These are phyloP conservation scores for Entelexis paramagnoliae DNA, from an alignment of 1,139 yeast species.

Conservation along the genomic window DNA sequence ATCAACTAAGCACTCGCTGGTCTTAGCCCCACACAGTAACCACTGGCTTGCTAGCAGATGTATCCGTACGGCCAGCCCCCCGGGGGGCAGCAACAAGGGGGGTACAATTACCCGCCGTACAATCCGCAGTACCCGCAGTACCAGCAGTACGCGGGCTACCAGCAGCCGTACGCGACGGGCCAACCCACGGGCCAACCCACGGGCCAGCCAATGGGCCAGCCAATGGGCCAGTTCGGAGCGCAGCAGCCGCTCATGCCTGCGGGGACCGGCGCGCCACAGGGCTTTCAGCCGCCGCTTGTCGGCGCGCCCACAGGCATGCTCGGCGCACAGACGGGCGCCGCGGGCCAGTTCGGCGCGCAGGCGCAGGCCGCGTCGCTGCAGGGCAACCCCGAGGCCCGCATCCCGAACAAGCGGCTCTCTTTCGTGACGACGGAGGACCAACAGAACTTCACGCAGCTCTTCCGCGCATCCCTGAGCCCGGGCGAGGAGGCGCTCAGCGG, in stretches of 20 bases:
- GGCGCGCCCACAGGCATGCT: conserved; percentile 6
- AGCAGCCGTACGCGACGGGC: too few species aligned
- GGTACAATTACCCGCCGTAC: conserved; percentile 21
- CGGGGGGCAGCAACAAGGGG: conserved; percentile 19
- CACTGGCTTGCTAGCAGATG: conserved; percentile 8
- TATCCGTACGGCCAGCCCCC: conserved; percentile 22
- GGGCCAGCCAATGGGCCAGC: conserved; percentile 11
- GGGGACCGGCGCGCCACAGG: not conserved
- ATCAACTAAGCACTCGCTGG: not conserved
- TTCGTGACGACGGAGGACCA: conserved; percentile 77
- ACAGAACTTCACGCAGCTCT: conserved; percentile 69
- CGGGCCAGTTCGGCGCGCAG: conserved; percentile 1
- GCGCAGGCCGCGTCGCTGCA: conserved; percentile 7
- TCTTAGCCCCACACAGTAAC: not conserved
- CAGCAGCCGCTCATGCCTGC: conserved; percentile 6
- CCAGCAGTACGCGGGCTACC: too few species aligned
- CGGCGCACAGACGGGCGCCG: not conserved
- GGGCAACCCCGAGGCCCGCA: conserved; percentile 15
- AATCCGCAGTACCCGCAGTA: conserved; percentile 5
- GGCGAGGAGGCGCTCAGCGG: conserved; percentile 60
- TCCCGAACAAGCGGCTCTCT: conserved; percentile 45
- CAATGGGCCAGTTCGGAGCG: conserved; percentile 1
- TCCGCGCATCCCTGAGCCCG: conserved; percentile 62
- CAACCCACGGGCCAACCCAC: too few species aligned
- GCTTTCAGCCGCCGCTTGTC: not conserved